Conservation (phyloP, 2,329 filamentous ascomycete species). For the Hirsutella rhossiliensis region DNA sequence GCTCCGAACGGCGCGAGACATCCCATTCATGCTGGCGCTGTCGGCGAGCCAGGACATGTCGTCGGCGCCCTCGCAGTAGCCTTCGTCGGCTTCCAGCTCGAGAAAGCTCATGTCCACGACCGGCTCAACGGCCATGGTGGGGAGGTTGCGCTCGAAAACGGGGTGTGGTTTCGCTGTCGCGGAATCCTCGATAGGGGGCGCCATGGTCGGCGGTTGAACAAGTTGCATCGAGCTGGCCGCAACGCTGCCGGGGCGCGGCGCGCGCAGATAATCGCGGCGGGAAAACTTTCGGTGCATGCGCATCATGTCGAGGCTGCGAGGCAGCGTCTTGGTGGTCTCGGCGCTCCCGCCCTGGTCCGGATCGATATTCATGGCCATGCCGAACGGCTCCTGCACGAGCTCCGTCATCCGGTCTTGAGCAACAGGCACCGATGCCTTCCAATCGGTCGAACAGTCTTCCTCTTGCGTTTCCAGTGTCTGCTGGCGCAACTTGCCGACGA, state of each 20-base stretch:
- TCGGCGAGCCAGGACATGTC: slow-evolving; percentile 1
- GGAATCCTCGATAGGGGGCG: not conserved
- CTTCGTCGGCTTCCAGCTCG: slow-evolving; percentile 5
- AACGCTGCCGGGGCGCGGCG: not conserved
- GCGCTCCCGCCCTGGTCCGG: not conserved
- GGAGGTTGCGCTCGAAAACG: not conserved
- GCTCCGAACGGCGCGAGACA: slow-evolving; percentile 1
- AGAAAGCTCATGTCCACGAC: not conserved
- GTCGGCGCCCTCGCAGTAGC: slow-evolving; percentile 3
- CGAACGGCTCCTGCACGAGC: not conserved
- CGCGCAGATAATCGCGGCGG: not conserved
- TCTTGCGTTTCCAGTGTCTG: slow-evolving; percentile 1
- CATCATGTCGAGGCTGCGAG: slow-evolving; percentile 1
- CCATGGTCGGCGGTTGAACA: not conserved
- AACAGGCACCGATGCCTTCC: not conserved
- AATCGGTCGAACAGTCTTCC: not conserved
- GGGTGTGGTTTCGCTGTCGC: not conserved
- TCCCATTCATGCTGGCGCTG: not conserved
- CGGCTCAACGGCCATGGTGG: not conserved
- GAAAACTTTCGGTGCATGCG: not conserved
- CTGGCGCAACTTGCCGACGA: slow-evolving; percentile 1
- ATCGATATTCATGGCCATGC: slow-evolving; percentile 1
- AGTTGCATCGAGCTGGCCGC: not conserved
- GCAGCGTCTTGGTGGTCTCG: not conserved
- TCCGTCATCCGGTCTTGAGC: not conserved